These are phyloP conservation scores for Tephrocybe sp. DNA, from an alignment of 768 basidiomycete genomes.

Conservation along the genomic window DNA sequence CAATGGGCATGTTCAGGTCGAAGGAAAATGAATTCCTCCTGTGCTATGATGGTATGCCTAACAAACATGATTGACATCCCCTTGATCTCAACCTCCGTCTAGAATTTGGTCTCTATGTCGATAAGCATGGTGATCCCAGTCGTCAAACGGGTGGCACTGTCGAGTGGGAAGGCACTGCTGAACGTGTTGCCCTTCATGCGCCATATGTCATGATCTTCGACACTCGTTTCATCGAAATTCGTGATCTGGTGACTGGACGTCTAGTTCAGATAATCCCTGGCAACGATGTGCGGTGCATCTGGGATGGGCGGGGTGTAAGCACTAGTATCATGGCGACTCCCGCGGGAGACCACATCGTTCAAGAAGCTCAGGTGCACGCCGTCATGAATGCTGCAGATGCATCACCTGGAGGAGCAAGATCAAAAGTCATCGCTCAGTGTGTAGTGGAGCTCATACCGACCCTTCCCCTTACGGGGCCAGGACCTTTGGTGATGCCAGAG, in stretches of 20 bases:
- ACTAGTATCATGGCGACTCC: slow-evolving; percentile 66
- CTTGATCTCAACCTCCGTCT: slow-evolving; percentile 5
- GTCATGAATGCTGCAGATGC: slow-evolving; percentile 73
- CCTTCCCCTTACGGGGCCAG: slow-evolving; percentile 62
- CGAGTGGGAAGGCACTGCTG: slow-evolving; percentile 95
- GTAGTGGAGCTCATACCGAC: slow-evolving; percentile 82
- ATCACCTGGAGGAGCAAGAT: slow-evolving; percentile 33
- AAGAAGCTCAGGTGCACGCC: slow-evolving; percentile 84
- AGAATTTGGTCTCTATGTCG: slow-evolving; percentile 95
- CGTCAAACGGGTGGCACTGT: slow-evolving; percentile 65
- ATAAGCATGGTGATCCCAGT: slow-evolving; percentile 90
- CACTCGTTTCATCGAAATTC: slow-evolving; percentile 88
- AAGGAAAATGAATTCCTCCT: slow-evolving; percentile 92
- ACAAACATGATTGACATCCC: neutral
- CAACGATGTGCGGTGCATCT: slow-evolving; percentile 82
- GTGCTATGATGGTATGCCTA: slow-evolving; percentile 82
- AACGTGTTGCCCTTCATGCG: slow-evolving; percentile 86
- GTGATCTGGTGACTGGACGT: slow-evolving; percentile 80
- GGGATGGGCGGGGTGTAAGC: slow-evolving; percentile 75
- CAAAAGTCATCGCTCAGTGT: slow-evolving; percentile 63
- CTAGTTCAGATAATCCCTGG: slow-evolving; percentile 86
- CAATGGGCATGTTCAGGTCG: slow-evolving; percentile 93
- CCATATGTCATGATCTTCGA: slow-evolving; percentile 93
- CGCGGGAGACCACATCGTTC: slow-evolving; percentile 59
- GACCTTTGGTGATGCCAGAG: slow-evolving; percentile 10